Evolutionary conservation across 208 protist genomes (phyloP), one percentile per base, ranked within the genome.

Genomic region (Leishmania guyanensis): DNA sequence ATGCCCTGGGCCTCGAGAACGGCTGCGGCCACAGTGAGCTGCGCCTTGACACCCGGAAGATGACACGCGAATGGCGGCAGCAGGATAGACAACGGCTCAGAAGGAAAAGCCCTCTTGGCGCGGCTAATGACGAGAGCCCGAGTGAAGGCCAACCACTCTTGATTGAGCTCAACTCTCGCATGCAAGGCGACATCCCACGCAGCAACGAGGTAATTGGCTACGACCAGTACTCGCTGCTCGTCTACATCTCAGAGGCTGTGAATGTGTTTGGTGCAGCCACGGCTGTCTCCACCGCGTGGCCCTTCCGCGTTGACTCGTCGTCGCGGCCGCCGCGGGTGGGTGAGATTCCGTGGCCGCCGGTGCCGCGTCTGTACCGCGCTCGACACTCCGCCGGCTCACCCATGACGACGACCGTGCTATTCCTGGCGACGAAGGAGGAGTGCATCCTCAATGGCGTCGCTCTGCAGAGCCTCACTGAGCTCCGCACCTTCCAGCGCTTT

Each of bases 141-240:
- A 17, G 56, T 29, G 73, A 51, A 1, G 89, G 89, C 0, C 78
- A 88, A 75, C 94, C 94, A 10, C 89, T 97, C 50, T 81, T 97
- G 66, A 96, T 97, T 90, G 94, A 97, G 81, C 89, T 97, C 54
- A 97, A 97, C 74, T 90, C 94, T 20, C 88, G 94, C 66, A 89
- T 95, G 84, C 92, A 95, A 60, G 94, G 94, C 36, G 92, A 94
- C 74, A 84, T 81, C 46, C 94, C 94, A 22, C 92, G 94, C 51
- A 83, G 87, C 43, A 93, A 88, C 16, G 75, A 89, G 29, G 83
- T 96, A 33, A 87, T 97, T 12, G 92, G 93, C 39, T 97, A 97
- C 82, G 87, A 94, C 77, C 93, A 96, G 81, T 91, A 91, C 77
- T 92, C 85, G 16, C 82, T 97, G 10, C 79, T 96, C 50, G 81